Evolutionary conservation across 1,139 yeast genomes (phyloP).

Genomic region (Arxiozyma telluris): DNA sequence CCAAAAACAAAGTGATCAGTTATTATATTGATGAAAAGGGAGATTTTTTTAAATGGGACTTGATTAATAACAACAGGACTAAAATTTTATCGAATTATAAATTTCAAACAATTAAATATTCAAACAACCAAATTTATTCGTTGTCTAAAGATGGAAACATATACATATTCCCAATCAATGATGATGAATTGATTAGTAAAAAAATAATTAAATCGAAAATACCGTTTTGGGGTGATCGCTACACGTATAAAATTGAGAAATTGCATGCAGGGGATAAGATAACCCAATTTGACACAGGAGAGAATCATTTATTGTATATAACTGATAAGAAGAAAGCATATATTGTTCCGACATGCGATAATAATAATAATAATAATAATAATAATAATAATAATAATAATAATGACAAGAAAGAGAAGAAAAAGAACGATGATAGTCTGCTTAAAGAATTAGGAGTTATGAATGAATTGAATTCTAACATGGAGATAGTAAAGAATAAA

Average conservation of each 20-base stretch:
- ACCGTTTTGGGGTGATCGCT: background rate
- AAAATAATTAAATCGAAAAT: background rate
- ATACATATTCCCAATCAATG: background rate
- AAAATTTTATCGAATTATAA: background rate
- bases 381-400: constrained; percentile 6
- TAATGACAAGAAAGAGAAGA: background rate
- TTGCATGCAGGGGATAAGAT: constrained; percentile 39
- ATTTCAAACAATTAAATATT: background rate
- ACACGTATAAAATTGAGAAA: background rate
- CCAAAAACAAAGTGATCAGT: background rate
- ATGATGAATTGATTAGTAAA: background rate
- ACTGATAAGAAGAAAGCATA: constrained; percentile 57
- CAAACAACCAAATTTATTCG: constrained; percentile 1
- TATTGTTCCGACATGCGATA: constrained; percentile 48
- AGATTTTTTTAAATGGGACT: background rate
- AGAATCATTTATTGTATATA: constrained; percentile 54
- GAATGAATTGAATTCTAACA: constrained; percentile 18
- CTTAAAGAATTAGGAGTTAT: constrained; percentile 83
- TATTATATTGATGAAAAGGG: constrained; percentile 1
- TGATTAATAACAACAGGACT: too few species aligned
- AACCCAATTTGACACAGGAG: constrained; percentile 49
- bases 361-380: too few species aligned
- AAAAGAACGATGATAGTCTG: constrained; percentile 30
- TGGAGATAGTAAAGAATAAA: background rate
- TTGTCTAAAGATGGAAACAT: background rate